Conservation (phyloP, 1,139 yeast species). For the Debaryomycetaceae sp. region DNA sequence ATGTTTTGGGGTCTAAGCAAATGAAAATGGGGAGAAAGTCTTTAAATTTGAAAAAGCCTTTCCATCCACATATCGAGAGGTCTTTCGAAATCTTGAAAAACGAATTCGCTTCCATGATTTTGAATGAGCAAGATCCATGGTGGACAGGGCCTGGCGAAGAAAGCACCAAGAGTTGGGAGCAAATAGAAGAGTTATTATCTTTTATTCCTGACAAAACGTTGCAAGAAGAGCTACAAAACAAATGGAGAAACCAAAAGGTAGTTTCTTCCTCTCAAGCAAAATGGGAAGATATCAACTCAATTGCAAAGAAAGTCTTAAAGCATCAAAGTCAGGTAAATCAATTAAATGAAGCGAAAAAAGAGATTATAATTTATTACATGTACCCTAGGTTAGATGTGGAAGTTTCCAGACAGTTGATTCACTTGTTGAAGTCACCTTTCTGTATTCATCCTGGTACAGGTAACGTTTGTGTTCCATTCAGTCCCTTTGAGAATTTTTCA, state of each 20-base stretch:
- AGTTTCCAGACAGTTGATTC: conserved; percentile 86
- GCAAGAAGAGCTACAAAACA: conserved; percentile 47
- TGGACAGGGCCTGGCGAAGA: conserved; percentile 23
- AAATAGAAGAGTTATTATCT: conserved; percentile 54
- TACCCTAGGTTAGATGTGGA: conserved; percentile 93
- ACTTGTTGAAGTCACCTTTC: conserved; percentile 94
- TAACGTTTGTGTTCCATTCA: conserved; percentile 95
- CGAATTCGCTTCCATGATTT: conserved; percentile 61
- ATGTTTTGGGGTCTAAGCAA: conserved; percentile 60
- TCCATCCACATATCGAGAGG: conserved; percentile 83
- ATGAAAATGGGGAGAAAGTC: conserved; percentile 29
- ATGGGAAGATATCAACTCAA: conserved; percentile 79
- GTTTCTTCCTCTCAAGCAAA: conserved; percentile 44
- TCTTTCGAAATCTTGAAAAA: conserved; percentile 66
- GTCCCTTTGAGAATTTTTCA: conserved; percentile 42
- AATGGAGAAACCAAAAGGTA: conserved; percentile 36
- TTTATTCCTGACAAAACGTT: conserved; percentile 60
- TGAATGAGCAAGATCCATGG: conserved; percentile 88
- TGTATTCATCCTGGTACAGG: conserved; percentile 98
- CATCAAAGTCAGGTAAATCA: conserved; percentile 35
- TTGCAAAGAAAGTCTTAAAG: conserved; percentile 49
- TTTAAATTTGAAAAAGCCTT: conserved; percentile 66
- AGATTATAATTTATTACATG: conserved; percentile 72
- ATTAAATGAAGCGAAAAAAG: conserved; percentile 77
- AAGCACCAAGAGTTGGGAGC: conserved; percentile 41